phyloP scores from a whole-genome alignment of 768 basidiomycete species.

The Bullera alba region DNA sequence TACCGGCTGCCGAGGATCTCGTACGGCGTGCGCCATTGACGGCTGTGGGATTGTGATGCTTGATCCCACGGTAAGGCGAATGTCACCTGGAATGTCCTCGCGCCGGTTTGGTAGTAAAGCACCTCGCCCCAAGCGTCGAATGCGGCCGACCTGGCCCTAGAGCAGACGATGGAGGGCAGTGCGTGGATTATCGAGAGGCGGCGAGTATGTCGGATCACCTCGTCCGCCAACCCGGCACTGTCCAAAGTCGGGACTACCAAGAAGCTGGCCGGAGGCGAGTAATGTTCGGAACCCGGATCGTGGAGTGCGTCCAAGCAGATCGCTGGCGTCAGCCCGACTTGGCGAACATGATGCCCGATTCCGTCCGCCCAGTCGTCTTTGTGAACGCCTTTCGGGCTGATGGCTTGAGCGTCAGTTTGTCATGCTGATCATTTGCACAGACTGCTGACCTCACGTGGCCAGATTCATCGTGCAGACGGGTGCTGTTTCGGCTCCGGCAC shows the following conservation, averaged over 20 bases:
- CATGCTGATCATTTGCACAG: no score
- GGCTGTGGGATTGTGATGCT: no score
- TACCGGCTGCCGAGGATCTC: no score
- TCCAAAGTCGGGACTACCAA: constrained; percentile 8
- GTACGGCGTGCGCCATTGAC: no score
- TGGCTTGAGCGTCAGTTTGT: no score
- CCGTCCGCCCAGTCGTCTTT: no score
- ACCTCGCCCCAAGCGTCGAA: constrained; percentile 12
- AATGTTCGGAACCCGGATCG: background rate
- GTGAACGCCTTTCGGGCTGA: no score
- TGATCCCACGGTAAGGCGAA: no score
- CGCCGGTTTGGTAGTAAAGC: constrained; percentile 6
- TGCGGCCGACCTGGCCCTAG: constrained; percentile 4
- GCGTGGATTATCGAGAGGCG: constrained; percentile 3
- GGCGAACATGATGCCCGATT: no score
- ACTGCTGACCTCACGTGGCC: background rate
- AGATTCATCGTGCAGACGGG: background rate
- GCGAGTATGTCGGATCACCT: constrained; percentile 8
- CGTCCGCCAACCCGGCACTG: background rate
- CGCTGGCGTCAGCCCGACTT: constrained; percentile 6
- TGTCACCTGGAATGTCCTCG: constrained; percentile 4
- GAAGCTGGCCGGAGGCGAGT: background rate
- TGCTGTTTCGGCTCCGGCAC: no score
- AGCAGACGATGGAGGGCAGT: constrained; percentile 9
- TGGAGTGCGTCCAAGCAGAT: constrained; percentile 20